A percentile compares a stretch with the other conserved stretches of the same genome.
These are phyloP conservation scores for Obba rivulosa DNA, from an alignment of 768 basidiomycete genomes.

Conservation along the genomic window DNA sequence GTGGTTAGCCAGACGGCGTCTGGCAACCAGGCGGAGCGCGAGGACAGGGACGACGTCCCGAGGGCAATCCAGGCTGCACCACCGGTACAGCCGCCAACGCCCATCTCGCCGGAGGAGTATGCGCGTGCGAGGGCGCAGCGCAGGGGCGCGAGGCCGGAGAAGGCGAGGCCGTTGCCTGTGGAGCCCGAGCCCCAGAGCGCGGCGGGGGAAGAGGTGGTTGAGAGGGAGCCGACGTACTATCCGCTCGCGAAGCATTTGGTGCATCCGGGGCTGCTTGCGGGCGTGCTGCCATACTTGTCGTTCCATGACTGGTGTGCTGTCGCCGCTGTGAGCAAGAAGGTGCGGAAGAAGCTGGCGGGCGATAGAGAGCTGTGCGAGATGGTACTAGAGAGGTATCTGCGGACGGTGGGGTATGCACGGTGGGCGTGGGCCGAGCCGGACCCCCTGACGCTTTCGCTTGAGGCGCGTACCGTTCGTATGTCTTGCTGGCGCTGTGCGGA, in stretches of 20 bases:
- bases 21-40: background rate
- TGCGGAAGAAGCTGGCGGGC: conserved; percentile 45
- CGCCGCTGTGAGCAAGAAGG: conserved; percentile 46
- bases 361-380: conserved; percentile 50
- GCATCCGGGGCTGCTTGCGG: conserved; percentile 44
- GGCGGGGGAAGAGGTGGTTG: background rate
- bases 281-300: conserved; percentile 55
- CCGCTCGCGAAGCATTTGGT: conserved; percentile 54
- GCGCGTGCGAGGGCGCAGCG: conserved; percentile 34
- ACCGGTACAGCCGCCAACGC: conserved; percentile 13
- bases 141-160: conserved; percentile 36
- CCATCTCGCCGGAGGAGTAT: conserved; percentile 33
- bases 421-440: conserved; percentile 56
- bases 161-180: conserved; percentile 26
- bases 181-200: conserved; percentile 15
- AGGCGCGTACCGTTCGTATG: conserved; percentile 43
- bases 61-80: conserved; percentile 17
- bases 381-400: conserved; percentile 64
- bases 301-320: conserved; percentile 71
- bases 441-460: conserved; percentile 55
- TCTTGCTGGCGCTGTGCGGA: background rate
- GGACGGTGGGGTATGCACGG: conserved; percentile 63
- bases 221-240: conserved; percentile 29
- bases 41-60: conserved; percentile 3
- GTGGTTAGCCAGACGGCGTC: background rate